Evolutionary conservation across 768 basidiomycete genomes (phyloP).

Genomic region (Tricholomella constricta): DNA sequence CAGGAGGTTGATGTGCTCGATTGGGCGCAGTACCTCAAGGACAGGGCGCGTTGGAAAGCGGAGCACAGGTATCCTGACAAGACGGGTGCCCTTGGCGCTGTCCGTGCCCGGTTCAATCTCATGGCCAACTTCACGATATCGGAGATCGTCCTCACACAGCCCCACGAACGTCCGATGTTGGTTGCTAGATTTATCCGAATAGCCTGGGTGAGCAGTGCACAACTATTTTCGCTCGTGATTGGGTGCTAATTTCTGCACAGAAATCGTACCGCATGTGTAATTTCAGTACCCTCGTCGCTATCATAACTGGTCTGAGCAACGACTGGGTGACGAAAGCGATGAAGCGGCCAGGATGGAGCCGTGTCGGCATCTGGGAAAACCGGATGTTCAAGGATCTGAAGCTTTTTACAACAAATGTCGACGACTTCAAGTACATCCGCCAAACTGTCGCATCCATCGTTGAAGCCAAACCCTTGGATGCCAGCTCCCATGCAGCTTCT

Average conservation of each 20-base stretch:
- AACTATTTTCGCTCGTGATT: background rate
- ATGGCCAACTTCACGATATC: conserved; percentile 79
- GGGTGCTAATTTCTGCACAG: conserved; percentile 38
- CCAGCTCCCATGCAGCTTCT: conserved; percentile 54
- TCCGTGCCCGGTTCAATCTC: conserved; percentile 83
- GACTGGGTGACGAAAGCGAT: conserved; percentile 71
- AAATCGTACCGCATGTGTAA: conserved; percentile 80
- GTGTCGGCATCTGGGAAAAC: conserved; percentile 68
- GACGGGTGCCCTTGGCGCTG: conserved; percentile 70
- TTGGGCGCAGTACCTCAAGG: conserved; percentile 82
- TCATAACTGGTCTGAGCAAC: conserved; percentile 74
- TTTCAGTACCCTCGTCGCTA: conserved; percentile 77
- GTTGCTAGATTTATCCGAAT: conserved; percentile 82
- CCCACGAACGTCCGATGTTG: conserved; percentile 61
- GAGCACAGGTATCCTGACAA: conserved; percentile 59
- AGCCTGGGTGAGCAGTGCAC: conserved; percentile 74
- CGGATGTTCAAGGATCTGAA: conserved; percentile 76
- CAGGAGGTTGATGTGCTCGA: conserved; percentile 73
- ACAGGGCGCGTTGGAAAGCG: conserved; percentile 66
- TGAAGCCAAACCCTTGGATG: conserved; percentile 63
- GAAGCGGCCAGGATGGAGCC: conserved; percentile 60
- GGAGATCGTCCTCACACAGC: conserved; percentile 78
- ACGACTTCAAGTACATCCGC: conserved; percentile 78
- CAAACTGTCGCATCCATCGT: conserved; percentile 62
- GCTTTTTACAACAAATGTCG: conserved; percentile 58